These are phyloP conservation scores for Apophysomyces ossiformis DNA, from an alignment of 371 early-diverging fungal genomes.

Conservation along the genomic window DNA sequence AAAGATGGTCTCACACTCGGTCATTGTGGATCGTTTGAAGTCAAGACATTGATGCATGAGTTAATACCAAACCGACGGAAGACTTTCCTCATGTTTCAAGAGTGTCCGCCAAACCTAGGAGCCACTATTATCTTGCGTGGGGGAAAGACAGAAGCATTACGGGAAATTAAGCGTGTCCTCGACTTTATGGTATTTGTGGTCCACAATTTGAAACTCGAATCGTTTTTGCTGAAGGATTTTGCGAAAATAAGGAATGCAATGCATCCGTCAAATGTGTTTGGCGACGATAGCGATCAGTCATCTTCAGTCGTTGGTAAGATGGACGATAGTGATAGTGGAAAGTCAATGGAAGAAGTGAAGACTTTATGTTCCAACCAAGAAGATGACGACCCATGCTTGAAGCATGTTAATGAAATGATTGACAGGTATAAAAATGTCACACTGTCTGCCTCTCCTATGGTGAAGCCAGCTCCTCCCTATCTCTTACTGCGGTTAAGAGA, in stretches of 20 bases:
- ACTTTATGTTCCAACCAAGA: background rate
- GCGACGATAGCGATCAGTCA: background rate
- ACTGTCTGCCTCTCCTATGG: constrained; percentile 83
- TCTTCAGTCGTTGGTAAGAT: background rate
- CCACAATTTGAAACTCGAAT: constrained; percentile 84
- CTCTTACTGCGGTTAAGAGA: constrained; percentile 71
- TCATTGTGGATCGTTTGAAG: constrained; percentile 74
- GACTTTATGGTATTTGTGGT: constrained; percentile 82
- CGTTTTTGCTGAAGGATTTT: constrained; percentile 71
- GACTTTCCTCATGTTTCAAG: constrained; percentile 86
- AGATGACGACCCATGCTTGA: constrained; percentile 38
- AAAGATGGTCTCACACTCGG: constrained; percentile 70
- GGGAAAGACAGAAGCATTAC: constrained; percentile 60
- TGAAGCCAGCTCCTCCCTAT: constrained; percentile 83
- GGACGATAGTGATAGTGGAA: background rate
- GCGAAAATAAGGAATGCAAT: constrained; percentile 51
- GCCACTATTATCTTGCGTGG: constrained; percentile 92
- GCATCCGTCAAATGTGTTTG: constrained; percentile 9
- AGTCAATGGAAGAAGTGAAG: constrained; percentile 16
- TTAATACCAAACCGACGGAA: constrained; percentile 78
- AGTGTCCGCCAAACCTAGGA: constrained; percentile 78
- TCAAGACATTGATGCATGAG: constrained; percentile 78
- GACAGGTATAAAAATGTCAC: constrained; percentile 65
- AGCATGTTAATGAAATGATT: constrained; percentile 35
- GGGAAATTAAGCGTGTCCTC: constrained; percentile 75